Evolutionary conservation across 2,329 filamentous ascomycete species (phyloP).

Genomic region (Fusarium annulatum): DNA sequence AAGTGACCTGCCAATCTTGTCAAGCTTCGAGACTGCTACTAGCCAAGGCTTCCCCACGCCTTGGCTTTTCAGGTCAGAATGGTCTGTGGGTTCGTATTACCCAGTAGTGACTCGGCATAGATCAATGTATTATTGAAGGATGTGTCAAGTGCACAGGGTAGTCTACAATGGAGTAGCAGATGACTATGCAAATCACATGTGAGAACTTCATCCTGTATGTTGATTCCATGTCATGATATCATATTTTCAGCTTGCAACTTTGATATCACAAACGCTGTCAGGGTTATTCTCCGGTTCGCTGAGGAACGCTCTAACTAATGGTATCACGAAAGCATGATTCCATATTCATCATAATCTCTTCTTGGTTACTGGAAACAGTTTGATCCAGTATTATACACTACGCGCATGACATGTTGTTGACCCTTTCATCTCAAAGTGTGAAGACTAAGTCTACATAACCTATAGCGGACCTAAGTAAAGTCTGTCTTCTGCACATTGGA

Average conservation of each 20-base stretch:
- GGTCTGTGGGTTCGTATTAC: neutral
- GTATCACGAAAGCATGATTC: rapidly evolving
- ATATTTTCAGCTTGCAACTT: rapidly evolving
- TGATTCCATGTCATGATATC: rapidly evolving
- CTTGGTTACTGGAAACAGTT: rapidly evolving
- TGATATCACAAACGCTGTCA: rapidly evolving
- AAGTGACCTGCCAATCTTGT: neutral
- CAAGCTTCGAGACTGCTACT: neutral
- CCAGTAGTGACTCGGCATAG: neutral
- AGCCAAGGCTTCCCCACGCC: neutral
- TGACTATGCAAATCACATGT: neutral
- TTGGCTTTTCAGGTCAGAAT: neutral
- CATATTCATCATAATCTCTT: rapidly evolving
- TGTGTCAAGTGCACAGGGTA: neutral
- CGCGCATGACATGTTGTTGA: too few relatives aligned
- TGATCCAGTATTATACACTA: rapidly evolving
- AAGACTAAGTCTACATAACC: rapidly evolving
- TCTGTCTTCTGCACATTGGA: rapidly evolving
- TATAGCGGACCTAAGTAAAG: rapidly evolving
- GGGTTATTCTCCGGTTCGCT: rapidly evolving
- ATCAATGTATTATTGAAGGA: neutral
- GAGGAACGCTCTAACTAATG: rapidly evolving
- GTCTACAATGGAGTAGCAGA: too few relatives aligned
- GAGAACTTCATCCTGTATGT: rapidly evolving
- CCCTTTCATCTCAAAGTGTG: rapidly evolving